phyloP scores from a whole-genome alignment of 2,329 filamentous ascomycete genomes.

The Ceratocystis variospora region DNA sequence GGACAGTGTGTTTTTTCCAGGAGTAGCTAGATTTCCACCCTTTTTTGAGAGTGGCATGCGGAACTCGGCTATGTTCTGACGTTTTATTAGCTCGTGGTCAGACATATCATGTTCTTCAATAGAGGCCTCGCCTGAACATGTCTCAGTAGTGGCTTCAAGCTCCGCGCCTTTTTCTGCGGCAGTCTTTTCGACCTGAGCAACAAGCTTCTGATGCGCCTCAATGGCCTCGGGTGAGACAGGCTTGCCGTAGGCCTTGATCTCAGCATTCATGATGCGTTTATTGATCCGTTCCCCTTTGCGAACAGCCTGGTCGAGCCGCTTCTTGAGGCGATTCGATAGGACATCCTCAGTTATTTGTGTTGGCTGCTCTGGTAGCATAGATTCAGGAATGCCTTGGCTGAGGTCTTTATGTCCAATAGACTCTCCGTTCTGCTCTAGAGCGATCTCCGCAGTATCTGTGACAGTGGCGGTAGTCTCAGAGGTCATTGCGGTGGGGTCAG shows the following conservation, averaged over 20 bases:
- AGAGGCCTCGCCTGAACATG: not conserved
- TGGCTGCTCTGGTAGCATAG: not conserved
- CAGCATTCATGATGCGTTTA: not conserved
- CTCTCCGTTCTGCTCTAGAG: too few species aligned
- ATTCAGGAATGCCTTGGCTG: not conserved
- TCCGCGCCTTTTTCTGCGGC: not conserved
- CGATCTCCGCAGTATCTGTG: too few species aligned
- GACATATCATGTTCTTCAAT: not conserved
- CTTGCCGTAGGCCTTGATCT: slow-evolving; percentile 12
- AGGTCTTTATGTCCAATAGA: not conserved
- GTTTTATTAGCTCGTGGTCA: not conserved
- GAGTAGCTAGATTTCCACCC: slow-evolving; percentile 27
- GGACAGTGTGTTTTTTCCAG: slow-evolving; percentile 48
- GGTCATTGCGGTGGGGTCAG: too few species aligned
- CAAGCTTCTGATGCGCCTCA: not conserved
- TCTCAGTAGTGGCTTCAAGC: not conserved
- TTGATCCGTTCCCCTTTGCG: slow-evolving; percentile 10
- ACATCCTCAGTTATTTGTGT: not conserved
- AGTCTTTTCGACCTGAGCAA: not conserved
- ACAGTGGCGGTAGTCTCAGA: too few species aligned
- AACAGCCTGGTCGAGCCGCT: slow-evolving; percentile 9
- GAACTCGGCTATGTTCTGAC: not conserved
- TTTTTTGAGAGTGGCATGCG: not conserved
- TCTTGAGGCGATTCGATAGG: slow-evolving; percentile 2
- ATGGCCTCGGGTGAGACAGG: slow-evolving; percentile 12